Conservation (phyloP, 1,139 yeast species). For the Chernovozyma aurita region DNA sequence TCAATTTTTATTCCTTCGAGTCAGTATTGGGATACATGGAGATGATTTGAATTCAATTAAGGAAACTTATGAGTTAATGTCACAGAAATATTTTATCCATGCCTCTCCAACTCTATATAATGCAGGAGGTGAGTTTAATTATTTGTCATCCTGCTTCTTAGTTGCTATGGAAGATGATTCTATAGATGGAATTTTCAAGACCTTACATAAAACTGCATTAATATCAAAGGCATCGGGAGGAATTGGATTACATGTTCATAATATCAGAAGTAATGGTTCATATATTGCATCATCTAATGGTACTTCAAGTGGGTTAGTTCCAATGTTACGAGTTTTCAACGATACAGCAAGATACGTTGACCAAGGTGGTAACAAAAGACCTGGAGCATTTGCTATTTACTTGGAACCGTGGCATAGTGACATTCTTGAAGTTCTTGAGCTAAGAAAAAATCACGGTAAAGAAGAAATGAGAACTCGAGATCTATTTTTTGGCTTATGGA, state of each 20-base stretch:
- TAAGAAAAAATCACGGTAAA: slow-evolving; percentile 54
- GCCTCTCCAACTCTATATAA: slow-evolving; percentile 55
- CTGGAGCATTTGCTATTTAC: slow-evolving; percentile 61
- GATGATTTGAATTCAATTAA: slow-evolving; percentile 33
- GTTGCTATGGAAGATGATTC: slow-evolving; percentile 58
- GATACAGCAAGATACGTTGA: slow-evolving; percentile 59
- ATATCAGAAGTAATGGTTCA: slow-evolving; percentile 48
- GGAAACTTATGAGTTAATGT: slow-evolving; percentile 51
- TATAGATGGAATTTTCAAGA: slow-evolving; percentile 53
- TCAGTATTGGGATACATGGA: slow-evolving; percentile 50
- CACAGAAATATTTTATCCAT: slow-evolving; percentile 47
- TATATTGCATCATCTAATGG: slow-evolving; percentile 53
- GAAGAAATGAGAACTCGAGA: slow-evolving; percentile 56
- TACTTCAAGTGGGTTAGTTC: slow-evolving; percentile 51
- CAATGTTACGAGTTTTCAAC: slow-evolving; percentile 57
- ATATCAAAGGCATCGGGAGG: slow-evolving; percentile 60
- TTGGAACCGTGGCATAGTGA: slow-evolving; percentile 63
- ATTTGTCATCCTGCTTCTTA: slow-evolving; percentile 51
- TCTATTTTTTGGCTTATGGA: slow-evolving; percentile 55
- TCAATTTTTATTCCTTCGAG: slow-evolving; percentile 47
- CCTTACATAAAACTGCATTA: slow-evolving; percentile 50
- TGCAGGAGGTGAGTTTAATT: slow-evolving; percentile 47
- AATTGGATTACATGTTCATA: slow-evolving; percentile 53
- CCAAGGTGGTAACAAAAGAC: slow-evolving; percentile 61
- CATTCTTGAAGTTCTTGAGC: slow-evolving; percentile 46